These are phyloP conservation scores for Talaromyces sp. DNA, from an alignment of 2,329 filamentous ascomycete species.

Conservation along the genomic window DNA sequence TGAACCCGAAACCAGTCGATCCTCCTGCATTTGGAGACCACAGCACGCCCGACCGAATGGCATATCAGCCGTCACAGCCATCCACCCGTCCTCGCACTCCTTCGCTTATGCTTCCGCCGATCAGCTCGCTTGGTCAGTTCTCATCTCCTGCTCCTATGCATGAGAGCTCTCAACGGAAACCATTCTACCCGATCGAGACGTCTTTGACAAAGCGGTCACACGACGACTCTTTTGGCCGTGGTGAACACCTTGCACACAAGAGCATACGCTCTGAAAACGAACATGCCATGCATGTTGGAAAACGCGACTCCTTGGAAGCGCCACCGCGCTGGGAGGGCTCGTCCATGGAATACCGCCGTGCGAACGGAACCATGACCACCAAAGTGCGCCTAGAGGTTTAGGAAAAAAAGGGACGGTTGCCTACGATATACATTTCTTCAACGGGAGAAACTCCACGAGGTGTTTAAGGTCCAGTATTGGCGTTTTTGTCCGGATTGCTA, in stretches of 20 bases:
- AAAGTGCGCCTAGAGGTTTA: conserved; percentile 22
- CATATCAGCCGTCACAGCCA: neutral
- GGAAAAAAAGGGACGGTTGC: neutral
- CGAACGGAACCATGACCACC: conserved; percentile 29
- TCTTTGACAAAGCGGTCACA: conserved; percentile 29
- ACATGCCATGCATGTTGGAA: neutral
- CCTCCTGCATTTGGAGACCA: conserved; percentile 5
- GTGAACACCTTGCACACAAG: conserved; percentile 15
- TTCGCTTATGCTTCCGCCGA: conserved; percentile 27
- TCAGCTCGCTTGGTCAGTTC: conserved; percentile 18
- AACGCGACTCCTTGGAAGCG: conserved; percentile 2
- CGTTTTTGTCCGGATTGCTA: neutral
- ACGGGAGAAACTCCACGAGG: neutral
- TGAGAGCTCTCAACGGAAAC: conserved; percentile 20
- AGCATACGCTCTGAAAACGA: conserved; percentile 9
- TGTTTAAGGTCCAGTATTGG: neutral
- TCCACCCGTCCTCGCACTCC: conserved; percentile 14
- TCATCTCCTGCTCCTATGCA: conserved; percentile 1
- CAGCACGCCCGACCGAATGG: neutral
- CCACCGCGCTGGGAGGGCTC: conserved; percentile 4
- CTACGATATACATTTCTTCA: neutral
- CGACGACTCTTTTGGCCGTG: conserved; percentile 32
- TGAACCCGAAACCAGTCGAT: conserved; percentile 14
- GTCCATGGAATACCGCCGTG: conserved; percentile 31
- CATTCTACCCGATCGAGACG: conserved; percentile 26